phyloP scores from a whole-genome alignment of 169 alveolate species.

The Blepharisma undulans region DNA sequence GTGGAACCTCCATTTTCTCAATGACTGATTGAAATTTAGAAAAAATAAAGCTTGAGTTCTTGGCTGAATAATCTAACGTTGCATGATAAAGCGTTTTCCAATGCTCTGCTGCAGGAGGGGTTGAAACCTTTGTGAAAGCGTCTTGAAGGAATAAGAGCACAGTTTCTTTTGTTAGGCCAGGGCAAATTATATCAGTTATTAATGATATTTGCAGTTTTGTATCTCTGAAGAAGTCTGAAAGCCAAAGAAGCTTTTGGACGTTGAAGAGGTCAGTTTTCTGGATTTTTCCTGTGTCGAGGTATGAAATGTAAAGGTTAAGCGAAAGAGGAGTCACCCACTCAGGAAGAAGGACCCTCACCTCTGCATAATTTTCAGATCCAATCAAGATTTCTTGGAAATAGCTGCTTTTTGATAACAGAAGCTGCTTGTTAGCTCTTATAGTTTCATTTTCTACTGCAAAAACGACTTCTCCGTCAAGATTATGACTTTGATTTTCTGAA shows the following conservation, averaged over 20 bases:
- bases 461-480: slow-evolving; percentile 6
- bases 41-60: not conserved
- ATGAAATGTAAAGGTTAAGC: not conserved
- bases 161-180: not conserved
- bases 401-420: not conserved
- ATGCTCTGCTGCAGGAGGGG: not conserved
- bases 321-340: not conserved
- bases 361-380: not conserved
- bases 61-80: not conserved
- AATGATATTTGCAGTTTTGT: not conserved
- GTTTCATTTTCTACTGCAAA: not conserved
- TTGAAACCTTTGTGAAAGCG: slow-evolving; percentile 1
- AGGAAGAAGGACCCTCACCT: not conserved
- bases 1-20: not conserved
- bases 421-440: not conserved
- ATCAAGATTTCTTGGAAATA: not conserved
- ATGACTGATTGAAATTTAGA: not conserved
- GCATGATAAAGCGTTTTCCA: not conserved
- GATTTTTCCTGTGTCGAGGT: not conserved
- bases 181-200: not conserved
- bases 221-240: slow-evolving; percentile 20
- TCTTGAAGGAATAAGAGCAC: slow-evolving; percentile 19
- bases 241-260: slow-evolving; percentile 13
- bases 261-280: not conserved
- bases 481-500: not conserved